Percentiles rank a stretch among this genome's conserved stretches.
Evolutionary conservation across 23 red algal species (phyloP).

Genomic region (Cyanidium caldarium): DNA sequence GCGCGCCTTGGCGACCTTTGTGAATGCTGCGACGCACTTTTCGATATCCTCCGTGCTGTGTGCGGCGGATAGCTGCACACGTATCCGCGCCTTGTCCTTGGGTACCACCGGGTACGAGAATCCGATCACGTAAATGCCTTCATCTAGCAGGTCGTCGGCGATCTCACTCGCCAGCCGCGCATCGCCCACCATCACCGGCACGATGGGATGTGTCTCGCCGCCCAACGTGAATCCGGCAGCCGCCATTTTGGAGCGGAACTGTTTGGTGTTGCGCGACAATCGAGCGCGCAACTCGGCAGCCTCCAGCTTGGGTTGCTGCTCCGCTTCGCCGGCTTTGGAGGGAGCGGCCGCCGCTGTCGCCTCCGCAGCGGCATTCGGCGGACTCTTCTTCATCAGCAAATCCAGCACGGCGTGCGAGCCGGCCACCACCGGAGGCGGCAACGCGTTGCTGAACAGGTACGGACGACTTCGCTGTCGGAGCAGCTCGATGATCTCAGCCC

Average conservation of each 20-base stretch:
- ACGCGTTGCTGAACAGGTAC: constrained; percentile 20
- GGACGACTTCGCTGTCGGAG: constrained; percentile 13
- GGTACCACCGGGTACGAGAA: constrained; percentile 24
- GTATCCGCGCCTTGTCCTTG: constrained; percentile 7
- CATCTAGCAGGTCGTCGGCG: constrained; percentile 4
- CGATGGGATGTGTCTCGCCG: constrained; percentile 9
- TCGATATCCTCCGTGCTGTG: constrained; percentile 19
- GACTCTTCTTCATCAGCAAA: not conserved
- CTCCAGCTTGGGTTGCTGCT: not conserved
- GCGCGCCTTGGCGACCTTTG: not conserved
- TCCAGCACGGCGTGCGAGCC: constrained; percentile 6
- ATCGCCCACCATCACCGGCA: constrained; percentile 19
- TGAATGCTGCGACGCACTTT: constrained; percentile 4
- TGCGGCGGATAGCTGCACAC: constrained; percentile 14
- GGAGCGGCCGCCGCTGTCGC: not conserved
- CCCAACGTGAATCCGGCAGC: constrained; percentile 2
- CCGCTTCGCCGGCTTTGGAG: not conserved
- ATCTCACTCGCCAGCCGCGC: constrained; percentile 7
- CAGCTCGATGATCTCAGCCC: constrained; percentile 1
- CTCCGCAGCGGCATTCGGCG: not conserved
- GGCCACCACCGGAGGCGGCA: constrained; percentile 5
- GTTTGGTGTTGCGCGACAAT: constrained; percentile 2
- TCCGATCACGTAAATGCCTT: constrained; percentile 20
- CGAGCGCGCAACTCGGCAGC: not conserved
- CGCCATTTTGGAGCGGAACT: constrained; percentile 2